Base-by-base conservation (phyloP, 106 monocot species). In the Agapanthus africanus region DNA sequence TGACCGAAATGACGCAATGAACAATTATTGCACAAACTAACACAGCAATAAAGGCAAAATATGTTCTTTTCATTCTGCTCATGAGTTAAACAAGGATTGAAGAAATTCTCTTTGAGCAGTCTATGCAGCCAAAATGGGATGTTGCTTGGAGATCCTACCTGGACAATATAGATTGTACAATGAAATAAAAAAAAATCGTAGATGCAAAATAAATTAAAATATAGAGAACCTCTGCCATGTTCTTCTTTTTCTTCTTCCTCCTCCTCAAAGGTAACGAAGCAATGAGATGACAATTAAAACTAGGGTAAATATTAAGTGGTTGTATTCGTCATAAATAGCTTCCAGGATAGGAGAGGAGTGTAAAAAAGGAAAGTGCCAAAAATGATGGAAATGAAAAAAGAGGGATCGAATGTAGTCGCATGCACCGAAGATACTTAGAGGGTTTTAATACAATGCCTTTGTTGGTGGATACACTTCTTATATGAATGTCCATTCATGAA, bases 61-160 rank as follows among this genome's bases (percentile, higher is more conserved):
- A 66, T 66, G 28, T 66, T 66, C 42, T 44, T 66, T 23, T 41
- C 66, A 6, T 66, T 66, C 18, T 25, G 42, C n/a, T 40, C 27
- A 27, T 66, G 27, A 16, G 1, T 44, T 41, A 5, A 27, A 11
- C 40, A 66, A 44, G 42, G 42, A 66, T 40, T 41, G 41, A 44
- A 66, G 66, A 66, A 66, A 27, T 41, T 33, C 27, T 11, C 66
- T 15, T 37, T 28, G 7, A 66, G 26, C 15, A 66, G 66, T 28
- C 11, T 27, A 26, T 66, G 28, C 42, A 66, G 41, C 66, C 66
- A 41, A 37, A 7, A 6, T 28, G 40, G 66, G 30, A 66, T 66
- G 42, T 66, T 21, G 16, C 27, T 44, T 28, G 66, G 41, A 22
- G 27, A 66, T 42, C 16, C 66, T 41, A 44, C 41, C 66, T 66